Conservation (phyloP, 1,284 basidiomycete species). For the Quambalaria eucalypti region DNA sequence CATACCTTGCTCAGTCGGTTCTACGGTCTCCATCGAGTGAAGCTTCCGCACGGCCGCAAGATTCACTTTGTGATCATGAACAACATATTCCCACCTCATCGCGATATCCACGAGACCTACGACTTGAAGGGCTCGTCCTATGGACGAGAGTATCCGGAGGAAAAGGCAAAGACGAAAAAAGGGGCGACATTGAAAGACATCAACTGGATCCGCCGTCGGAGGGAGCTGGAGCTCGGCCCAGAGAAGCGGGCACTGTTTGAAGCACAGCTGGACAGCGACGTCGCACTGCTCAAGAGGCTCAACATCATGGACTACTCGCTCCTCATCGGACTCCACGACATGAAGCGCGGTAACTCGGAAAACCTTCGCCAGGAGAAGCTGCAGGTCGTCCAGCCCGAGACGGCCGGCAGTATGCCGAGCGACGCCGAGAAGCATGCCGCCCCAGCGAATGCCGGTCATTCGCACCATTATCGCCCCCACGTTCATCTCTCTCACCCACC, state of each 20-base stretch:
- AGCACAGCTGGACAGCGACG: conserved; percentile 79
- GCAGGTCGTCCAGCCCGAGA: conserved; percentile 72
- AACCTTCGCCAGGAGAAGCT: conserved; percentile 80
- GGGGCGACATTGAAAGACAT: conserved; percentile 87
- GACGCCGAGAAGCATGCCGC: conserved; percentile 18
- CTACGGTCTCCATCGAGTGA: conserved; percentile 93
- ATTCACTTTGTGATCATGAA: conserved; percentile 99
- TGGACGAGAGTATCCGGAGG: conserved; percentile 78
- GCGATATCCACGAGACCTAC: conserved; percentile 94
- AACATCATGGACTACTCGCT: conserved; percentile 95
- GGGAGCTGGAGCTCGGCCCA: conserved; percentile 76
- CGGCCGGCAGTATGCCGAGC: background rate
- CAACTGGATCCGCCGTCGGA: conserved; percentile 81
- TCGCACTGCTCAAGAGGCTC: conserved; percentile 70
- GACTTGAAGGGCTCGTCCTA: conserved; percentile 92
- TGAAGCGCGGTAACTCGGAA: conserved; percentile 80
- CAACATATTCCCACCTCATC: conserved; percentile 93
- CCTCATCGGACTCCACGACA: conserved; percentile 85
- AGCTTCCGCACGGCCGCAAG: conserved; percentile 83
- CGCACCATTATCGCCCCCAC: background rate
- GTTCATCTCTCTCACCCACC: background rate
- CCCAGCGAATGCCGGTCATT: background rate
- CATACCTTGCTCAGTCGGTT: conserved; percentile 88
- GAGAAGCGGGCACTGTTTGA: conserved; percentile 82
- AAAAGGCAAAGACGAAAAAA: conserved; percentile 67